Conservation (phyloP, 2,329 filamentous ascomycete species). For the Botryotinia narcissicola region DNA sequence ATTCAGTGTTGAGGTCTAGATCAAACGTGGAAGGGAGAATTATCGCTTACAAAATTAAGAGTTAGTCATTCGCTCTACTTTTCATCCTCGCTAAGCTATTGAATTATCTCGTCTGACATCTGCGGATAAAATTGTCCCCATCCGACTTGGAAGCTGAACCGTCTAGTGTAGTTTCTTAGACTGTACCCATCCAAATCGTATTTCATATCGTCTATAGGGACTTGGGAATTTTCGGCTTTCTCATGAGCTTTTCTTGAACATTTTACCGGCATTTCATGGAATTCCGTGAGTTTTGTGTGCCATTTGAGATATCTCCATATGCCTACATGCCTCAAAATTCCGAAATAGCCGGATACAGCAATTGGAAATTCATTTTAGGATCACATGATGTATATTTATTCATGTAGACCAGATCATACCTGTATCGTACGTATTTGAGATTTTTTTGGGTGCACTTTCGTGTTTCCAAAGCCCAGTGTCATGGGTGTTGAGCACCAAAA, state of each 20-base stretch:
- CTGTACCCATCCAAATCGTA: not conserved
- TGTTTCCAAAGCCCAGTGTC: no score
- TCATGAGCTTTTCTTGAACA: not conserved
- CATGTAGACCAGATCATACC: rapidly evolving
- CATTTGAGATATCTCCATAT: not conserved
- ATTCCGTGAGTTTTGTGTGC: not conserved
- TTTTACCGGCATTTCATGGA: not conserved
- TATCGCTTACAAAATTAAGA: not conserved
- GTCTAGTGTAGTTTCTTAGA: rapidly evolving
- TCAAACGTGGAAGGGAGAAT: not conserved
- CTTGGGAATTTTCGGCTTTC: rapidly evolving
- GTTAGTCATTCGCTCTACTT: not conserved
- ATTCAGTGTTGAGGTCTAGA: not conserved
- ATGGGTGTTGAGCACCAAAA: not conserved
- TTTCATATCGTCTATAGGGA: not conserved
- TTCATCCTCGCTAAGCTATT: not conserved
- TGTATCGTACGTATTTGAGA: rapidly evolving
- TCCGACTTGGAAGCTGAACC: not conserved
- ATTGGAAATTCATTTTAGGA: no score
- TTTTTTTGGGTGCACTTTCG: not conserved
- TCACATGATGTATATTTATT: not conserved
- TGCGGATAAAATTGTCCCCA: rapidly evolving
- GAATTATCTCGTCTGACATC: not conserved
- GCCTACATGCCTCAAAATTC: no score
- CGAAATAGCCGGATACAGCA: not conserved